These are phyloP conservation scores for Anisodus tanguticus DNA, from an alignment of 257 asterid species.

Conservation along the genomic window DNA sequence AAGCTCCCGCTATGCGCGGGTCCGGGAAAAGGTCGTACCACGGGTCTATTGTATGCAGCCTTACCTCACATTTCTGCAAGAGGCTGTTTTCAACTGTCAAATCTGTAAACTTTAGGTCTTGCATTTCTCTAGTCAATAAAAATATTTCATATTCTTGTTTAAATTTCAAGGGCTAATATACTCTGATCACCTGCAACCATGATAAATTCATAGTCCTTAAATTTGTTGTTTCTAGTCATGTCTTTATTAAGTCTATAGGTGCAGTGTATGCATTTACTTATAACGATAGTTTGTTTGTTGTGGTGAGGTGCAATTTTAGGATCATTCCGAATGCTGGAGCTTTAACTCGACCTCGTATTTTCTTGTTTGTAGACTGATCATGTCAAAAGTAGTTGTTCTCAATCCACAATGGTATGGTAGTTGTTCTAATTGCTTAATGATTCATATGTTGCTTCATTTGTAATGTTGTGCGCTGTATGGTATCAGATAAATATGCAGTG, in stretches of 20 bases:
- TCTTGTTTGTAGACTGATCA: conserved; percentile 10
- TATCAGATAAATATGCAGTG: not conserved
- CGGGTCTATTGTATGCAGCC: too few relatives aligned
- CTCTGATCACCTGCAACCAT: conserved; percentile 12
- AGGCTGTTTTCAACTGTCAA: not conserved
- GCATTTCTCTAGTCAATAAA: not conserved
- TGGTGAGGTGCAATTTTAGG: not conserved
- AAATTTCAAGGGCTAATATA: not conserved
- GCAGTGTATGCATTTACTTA: not conserved
- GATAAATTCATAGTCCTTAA: not conserved
- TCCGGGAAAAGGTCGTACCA: too few relatives aligned
- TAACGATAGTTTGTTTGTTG: too few relatives aligned
- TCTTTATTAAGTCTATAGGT: not conserved
- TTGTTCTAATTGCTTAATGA: not conserved
- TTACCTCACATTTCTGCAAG: not conserved
- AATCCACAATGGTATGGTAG: not conserved
- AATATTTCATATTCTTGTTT: not conserved
- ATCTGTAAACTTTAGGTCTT: not conserved
- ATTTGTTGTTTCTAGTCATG: too few relatives aligned
- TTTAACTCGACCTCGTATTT: not conserved
- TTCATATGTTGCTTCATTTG: conserved; percentile 8
- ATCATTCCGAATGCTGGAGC: conserved; percentile 11
- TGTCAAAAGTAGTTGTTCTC: not conserved
- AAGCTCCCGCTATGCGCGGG: too few relatives aligned
- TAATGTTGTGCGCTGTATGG: not conserved